These are phyloP conservation scores for Fusarium hostae DNA, from an alignment of 2,329 filamentous ascomycete species.

Conservation along the genomic window DNA sequence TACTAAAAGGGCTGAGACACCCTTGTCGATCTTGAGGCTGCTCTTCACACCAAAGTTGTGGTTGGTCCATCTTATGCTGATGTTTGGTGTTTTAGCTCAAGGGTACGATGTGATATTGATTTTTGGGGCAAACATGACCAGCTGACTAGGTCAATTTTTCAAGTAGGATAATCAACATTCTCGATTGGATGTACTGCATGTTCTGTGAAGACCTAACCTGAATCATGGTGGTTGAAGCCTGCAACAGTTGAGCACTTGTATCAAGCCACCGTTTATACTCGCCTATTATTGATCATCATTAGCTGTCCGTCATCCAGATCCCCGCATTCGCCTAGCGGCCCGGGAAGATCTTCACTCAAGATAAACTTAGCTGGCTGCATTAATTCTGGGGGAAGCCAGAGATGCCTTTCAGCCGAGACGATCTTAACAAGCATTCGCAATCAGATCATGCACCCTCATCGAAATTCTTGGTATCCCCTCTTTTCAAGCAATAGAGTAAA, in stretches of 20 bases:
- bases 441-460: not conserved
- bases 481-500: not conserved
- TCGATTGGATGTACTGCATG: not conserved
- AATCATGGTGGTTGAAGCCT: not conserved
- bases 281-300: not conserved
- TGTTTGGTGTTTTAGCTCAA: not conserved
- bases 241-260: constrained; percentile 1
- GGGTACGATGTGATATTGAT: not conserved
- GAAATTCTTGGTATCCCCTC: too few relatives aligned
- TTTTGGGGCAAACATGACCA: not conserved
- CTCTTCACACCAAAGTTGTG: constrained; percentile 41
- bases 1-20: constrained; percentile 20
- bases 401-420: not conserved
- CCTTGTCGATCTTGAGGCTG: constrained; percentile 38
- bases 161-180: not conserved
- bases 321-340: constrained; percentile 20
- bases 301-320: constrained; percentile 11
- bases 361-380: constrained; percentile 12
- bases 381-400: constrained; percentile 5
- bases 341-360: constrained; percentile 25
- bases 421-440: not conserved
- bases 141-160: not conserved
- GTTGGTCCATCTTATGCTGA: constrained; percentile 31
- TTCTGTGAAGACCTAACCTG: not conserved
- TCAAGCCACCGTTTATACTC: constrained; percentile 4